Evolutionary conservation across 495 filamentous ascomycete genomes (phyloP).

Genomic region (Hypomontagnella monticulosa): DNA sequence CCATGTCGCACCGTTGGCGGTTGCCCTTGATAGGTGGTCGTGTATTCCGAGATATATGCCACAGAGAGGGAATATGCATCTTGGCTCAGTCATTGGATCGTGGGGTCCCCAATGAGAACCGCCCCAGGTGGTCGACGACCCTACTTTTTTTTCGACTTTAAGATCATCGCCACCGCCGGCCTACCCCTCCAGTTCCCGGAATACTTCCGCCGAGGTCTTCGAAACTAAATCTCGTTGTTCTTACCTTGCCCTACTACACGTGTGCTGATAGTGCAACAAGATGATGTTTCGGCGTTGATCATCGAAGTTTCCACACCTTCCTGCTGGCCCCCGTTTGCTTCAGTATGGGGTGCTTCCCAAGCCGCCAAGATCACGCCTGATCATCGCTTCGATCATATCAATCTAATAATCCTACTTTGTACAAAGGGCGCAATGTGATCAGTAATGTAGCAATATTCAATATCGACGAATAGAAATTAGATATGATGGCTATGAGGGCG

Average conservation of each 20-base stretch:
- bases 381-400: constrained; percentile 11
- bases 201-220: constrained; percentile 24
- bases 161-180: constrained; percentile 25
- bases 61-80: constrained; percentile 22
- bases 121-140: constrained; percentile 14
- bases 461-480: constrained; percentile 7
- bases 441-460: constrained; percentile 16
- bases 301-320: constrained; percentile 35
- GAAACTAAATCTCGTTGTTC: constrained; percentile 4
- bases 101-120: constrained; percentile 35
- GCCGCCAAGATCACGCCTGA: constrained; percentile 20
- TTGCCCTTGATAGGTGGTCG: constrained; percentile 20
- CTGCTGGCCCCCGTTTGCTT: constrained; percentile 21
- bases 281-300: constrained; percentile 31
- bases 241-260: constrained; percentile 25
- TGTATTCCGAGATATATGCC: constrained; percentile 29
- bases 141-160: constrained; percentile 32
- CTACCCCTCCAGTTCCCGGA: constrained; percentile 38
- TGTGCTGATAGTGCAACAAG: constrained; percentile 8
- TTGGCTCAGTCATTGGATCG: constrained; percentile 39
- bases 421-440: constrained; percentile 13
- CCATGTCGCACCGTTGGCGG: constrained; percentile 15
- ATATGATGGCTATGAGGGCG: constrained; percentile 6
- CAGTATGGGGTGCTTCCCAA: constrained; percentile 11
- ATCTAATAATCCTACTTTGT: constrained; percentile 8